These are phyloP conservation scores for Gelatoporia subvermispora DNA, from an alignment of 768 basidiomycete genomes.

Conservation along the genomic window DNA sequence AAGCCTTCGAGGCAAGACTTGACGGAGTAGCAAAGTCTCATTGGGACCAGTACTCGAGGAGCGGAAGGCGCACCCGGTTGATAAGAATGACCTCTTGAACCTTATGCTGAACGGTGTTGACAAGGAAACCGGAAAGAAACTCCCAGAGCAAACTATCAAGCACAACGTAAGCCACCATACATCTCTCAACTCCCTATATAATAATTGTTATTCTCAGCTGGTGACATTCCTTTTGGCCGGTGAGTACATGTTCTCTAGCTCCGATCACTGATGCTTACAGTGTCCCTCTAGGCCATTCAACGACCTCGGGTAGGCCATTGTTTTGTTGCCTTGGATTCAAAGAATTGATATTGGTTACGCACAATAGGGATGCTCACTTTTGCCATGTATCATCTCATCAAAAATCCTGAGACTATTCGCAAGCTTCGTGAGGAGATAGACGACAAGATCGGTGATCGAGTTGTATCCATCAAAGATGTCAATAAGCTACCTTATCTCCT, in stretches of 20 bases:
- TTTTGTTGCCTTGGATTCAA: no score
- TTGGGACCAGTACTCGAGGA: conserved; percentile 31
- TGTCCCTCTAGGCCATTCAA: conserved; percentile 28
- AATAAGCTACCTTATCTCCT: conserved; percentile 37
- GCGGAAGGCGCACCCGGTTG: conserved; percentile 31
- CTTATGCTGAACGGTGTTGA: conserved; percentile 41
- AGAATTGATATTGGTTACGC: no score
- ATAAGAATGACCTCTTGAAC: conserved; percentile 40
- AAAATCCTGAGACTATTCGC: conserved; percentile 35
- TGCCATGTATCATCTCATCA: conserved; percentile 39
- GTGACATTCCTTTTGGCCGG: conserved; percentile 48
- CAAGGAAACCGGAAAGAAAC: conserved; percentile 36
- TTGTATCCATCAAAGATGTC: conserved; percentile 33
- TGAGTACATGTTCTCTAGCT: conserved; percentile 3
- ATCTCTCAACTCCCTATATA: no score
- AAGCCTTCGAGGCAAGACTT: not conserved
- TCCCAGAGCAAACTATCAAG: conserved; percentile 37
- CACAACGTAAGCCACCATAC: conserved; percentile 29
- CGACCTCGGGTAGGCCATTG: conserved; percentile 26
- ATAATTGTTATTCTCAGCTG: conserved; percentile 22
- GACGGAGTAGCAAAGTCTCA: not conserved
- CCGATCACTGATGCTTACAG: not conserved
- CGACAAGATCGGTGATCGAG: conserved; percentile 33
- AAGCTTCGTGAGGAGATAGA: conserved; percentile 46
- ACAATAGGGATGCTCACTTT: conserved; percentile 34